Base-by-base conservation (phyloP, 1,284 basidiomycete species). In the Cutaneotrichosporon sp. region DNA sequence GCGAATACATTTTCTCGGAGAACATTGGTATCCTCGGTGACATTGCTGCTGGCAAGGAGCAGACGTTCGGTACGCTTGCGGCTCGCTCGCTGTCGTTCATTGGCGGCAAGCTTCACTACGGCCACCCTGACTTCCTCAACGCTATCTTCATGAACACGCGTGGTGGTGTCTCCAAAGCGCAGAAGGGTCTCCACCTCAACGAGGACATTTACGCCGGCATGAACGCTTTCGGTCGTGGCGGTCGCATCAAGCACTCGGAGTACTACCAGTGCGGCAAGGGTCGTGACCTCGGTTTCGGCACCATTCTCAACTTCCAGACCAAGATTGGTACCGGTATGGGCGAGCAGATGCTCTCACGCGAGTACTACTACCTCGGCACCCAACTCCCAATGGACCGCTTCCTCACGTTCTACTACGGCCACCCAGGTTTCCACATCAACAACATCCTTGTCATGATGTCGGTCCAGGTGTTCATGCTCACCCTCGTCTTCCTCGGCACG, bases 271-370 rank as follows among this genome's bases (percentile, higher is more conserved):
- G 96, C 77, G 96, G 96, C 65, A 99, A 99, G 82, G 96, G 96
- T 66, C 90, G 96, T 84, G 97, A 99, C 84, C 88, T 99, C 66
- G 97, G 97, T 50, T 99, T 99, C 81, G 96, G 96, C 55, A 99
- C 96, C 34, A 99, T 99, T 78, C 82, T 99, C 73, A 99, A 99
- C 82, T 99, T 99, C 89, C 92, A 94, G 85, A 99, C 96, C 68
- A 99, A 99, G 87, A 94, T 99, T 70, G 96, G 97, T 38, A 98
- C 95, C 53, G 97, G 97, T 82, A 99, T 99, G 96, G 97, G 96
- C 62, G 97, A 99, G 81, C 96, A 99, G 81, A 95, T 98, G 92
- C 87, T 99, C 70, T 97, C 92, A 82, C 88, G 96, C 73, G 96
- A 99, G 83, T 98, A 99, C 83, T 99, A 99, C 82, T 99, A 99